Base-by-base conservation (phyloP, 1,139 yeast species). In the Kurtzmaniella natalensis region DNA sequence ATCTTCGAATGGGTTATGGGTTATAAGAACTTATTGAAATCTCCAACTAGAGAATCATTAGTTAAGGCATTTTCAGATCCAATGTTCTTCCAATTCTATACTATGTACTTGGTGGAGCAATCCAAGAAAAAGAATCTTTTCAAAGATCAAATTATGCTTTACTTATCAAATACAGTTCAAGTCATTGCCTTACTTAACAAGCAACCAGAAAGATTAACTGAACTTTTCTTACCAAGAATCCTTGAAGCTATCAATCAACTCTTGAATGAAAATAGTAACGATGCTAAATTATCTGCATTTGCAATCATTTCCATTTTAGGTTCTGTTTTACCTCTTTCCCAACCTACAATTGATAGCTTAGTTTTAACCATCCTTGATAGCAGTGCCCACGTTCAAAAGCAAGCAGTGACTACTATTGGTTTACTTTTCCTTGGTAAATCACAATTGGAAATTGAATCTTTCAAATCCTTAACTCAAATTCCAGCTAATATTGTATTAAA, bases 261-360 rank as follows among this genome's bases (percentile, higher is more conserved):
- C 36, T 57, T 81, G 38, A 11, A 14, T 5, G 63, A 67, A 9
- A 54, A 61, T 2, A 37, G 44, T 5, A 42, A 42, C 5, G 38
- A 33, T 18, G 48, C 44, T 28, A 94, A 82, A 53, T 72, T 86
- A 43, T 81, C 96, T 20, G 87, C 92, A 3, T 92, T 84, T 53
- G 84, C 95, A 36, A 66, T 88, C 10, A 55, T 89, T 23, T 76
- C 94, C 0, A 96, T 92, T 2, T 64, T 89, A 34, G 74, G 83
- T 3, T 72, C 94, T 2, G 79, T 92, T 33, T 70, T 81, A 30
- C 82, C 87, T 7, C 67, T 92, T 36, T 71, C 81, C 7, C 61
- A 68, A 34, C 78, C 75, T 7, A 73, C 89, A 19, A 65, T 81
- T 18, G 59, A 70, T 28, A 87, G 95, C 2, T 76, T 94, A 7